A percentile compares a stretch with the other conserved stretches of the same genome.
Evolutionary conservation across 2,329 filamentous ascomycete genomes (phyloP).

Genomic region (Elsinoe australis): DNA sequence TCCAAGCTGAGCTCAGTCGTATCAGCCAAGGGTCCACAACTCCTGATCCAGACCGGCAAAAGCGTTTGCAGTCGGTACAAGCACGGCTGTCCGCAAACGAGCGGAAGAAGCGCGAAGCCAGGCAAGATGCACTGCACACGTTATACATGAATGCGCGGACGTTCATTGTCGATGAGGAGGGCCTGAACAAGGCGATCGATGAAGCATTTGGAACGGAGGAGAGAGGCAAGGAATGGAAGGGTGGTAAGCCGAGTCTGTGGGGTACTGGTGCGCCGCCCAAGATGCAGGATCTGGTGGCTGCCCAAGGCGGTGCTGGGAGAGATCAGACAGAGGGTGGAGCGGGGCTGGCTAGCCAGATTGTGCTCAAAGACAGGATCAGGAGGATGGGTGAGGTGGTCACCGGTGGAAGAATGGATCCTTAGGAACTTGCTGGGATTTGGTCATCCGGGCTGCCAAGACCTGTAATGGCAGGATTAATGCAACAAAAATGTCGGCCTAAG

Average conservation of each 20-base stretch:
- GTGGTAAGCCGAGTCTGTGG: slow-evolving; percentile 44
- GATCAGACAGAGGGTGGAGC: slow-evolving; percentile 31
- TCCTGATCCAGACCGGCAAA: slow-evolving; percentile 56
- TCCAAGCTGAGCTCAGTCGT: slow-evolving; percentile 27
- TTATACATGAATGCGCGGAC: slow-evolving; percentile 81
- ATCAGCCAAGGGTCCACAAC: slow-evolving; percentile 34
- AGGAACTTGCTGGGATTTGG: too few species aligned
- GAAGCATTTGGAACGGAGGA: slow-evolving; percentile 61
- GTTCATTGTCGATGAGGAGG: slow-evolving; percentile 77
- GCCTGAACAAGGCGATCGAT: slow-evolving; percentile 68
- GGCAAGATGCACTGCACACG: slow-evolving; percentile 66
- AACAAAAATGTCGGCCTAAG: too few species aligned
- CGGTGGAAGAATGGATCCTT: slow-evolving; percentile 50
- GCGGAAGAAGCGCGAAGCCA: slow-evolving; percentile 32
- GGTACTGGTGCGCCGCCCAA: slow-evolving; percentile 40
- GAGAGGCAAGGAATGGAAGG: slow-evolving; percentile 31
- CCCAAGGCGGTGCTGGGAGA: slow-evolving; percentile 26
- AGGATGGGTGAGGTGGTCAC: slow-evolving; percentile 60
- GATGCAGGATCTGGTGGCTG: slow-evolving; percentile 41
- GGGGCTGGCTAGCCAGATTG: slow-evolving; percentile 30
- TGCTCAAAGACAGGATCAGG: slow-evolving; percentile 52
- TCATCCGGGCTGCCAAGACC: too few species aligned
- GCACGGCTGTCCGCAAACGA: slow-evolving; percentile 23
- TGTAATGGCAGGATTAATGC: too few species aligned
- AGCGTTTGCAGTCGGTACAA: slow-evolving; percentile 39